These are phyloP conservation scores for Urtica urens DNA, from an alignment of 306 rosid species.

Conservation along the genomic window DNA sequence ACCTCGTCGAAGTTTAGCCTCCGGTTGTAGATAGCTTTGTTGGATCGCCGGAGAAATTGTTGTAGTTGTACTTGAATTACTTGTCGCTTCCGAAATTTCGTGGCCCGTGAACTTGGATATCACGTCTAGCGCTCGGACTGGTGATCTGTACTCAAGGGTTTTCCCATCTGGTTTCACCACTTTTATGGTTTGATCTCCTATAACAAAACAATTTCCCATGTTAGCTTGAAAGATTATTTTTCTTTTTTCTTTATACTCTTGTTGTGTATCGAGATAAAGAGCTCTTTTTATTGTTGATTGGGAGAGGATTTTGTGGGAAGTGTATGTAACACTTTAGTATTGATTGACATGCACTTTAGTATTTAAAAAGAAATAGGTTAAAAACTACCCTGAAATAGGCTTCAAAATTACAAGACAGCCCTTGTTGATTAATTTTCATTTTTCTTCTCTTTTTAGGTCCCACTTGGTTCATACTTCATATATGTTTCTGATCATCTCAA, in stretches of 20 bases:
- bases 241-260: background rate
- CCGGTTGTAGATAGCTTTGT: conserved; percentile 48
- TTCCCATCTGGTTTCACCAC: conserved; percentile 68
- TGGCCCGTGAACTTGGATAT: conserved; percentile 51
- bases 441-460: conserved; percentile 16
- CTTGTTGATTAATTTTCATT: too few species aligned
- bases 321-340: too few species aligned
- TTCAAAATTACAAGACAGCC: conserved; percentile 28
- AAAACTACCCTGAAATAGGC: conserved; percentile 21
- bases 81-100: conserved; percentile 43
- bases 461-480: background rate
- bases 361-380: conserved; percentile 27
- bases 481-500: background rate
- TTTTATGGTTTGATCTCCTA: conserved; percentile 37
- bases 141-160: conserved; percentile 58
- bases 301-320: conserved; percentile 3
- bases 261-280: background rate
- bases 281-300: conserved; percentile 16
- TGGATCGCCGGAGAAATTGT: conserved; percentile 15
- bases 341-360: conserved; percentile 5
- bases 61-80: too few species aligned
- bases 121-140: conserved; percentile 43
- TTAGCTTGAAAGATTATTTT: background rate
- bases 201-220: conserved; percentile 79
- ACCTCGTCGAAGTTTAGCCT: conserved; percentile 35